phyloP scores from a whole-genome alignment of 345 rosid species.

The Isatis tinctoria region DNA sequence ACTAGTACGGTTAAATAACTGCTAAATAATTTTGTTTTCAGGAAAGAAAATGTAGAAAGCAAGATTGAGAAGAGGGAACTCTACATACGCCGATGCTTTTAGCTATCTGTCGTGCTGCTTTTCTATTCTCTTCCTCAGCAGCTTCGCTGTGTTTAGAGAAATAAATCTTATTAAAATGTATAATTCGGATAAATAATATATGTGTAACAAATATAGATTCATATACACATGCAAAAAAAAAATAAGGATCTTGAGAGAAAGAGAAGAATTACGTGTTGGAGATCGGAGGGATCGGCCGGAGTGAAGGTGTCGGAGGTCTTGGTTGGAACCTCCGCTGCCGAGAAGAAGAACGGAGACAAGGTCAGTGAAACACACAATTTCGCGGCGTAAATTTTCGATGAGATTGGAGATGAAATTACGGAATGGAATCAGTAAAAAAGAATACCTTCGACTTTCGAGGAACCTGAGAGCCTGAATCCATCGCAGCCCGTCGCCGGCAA shows the following conservation, averaged over 20 bases:
- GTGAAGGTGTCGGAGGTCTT: neutral
- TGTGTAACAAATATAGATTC: too few relatives aligned
- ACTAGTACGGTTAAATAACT: neutral
- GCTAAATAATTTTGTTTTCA: neutral
- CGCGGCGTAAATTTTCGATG: neutral
- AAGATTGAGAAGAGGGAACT: neutral
- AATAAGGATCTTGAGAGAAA: neutral
- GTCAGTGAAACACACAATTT: conserved; percentile 16
- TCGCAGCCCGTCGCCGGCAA: conserved; percentile 31
- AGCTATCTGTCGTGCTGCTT: conserved; percentile 17
- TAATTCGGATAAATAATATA: neutral
- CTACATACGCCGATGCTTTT: conserved; percentile 24
- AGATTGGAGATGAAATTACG: neutral
- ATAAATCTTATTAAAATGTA: neutral
- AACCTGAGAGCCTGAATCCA: conserved; percentile 20
- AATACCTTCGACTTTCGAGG: conserved; percentile 19
- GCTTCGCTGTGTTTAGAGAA: conserved; percentile 23
- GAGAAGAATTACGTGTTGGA: neutral
- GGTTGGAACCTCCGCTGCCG: conserved; percentile 29
- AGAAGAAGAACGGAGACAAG: neutral
- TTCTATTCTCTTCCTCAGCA: conserved; percentile 14
- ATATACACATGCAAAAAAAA: neutral
- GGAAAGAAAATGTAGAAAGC: neutral
- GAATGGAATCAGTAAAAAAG: neutral
- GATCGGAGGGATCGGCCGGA: neutral